Conservation (phyloP, 2,329 filamentous ascomycete genomes). For the Fusarium stilboides region DNA sequence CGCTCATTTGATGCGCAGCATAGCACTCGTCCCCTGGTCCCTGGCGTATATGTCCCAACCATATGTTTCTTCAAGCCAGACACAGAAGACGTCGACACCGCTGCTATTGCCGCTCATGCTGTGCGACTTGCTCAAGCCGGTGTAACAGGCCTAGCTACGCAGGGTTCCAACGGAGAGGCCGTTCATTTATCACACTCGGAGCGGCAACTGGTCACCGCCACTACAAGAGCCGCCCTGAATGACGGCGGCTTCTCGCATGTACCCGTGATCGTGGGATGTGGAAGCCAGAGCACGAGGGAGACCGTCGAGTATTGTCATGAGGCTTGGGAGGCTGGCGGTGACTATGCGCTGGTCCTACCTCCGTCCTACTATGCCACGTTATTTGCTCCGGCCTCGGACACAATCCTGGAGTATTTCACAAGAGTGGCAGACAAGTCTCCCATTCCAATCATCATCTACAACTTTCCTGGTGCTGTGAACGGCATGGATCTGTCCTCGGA, state of each 20-base stretch:
- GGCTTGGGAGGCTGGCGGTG: constrained; percentile 77
- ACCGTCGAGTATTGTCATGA: constrained; percentile 79
- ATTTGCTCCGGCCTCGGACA: constrained; percentile 66
- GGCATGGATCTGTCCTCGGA: constrained; percentile 77
- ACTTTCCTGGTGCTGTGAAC: constrained; percentile 75
- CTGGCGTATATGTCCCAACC: constrained; percentile 80
- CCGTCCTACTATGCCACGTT: constrained; percentile 82
- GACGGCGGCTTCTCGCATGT: constrained; percentile 73
- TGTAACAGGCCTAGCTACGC: constrained; percentile 80
- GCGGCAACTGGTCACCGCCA: constrained; percentile 76
- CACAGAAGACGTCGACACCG: constrained; percentile 77
- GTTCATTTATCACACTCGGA: constrained; percentile 82
- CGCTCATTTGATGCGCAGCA: constrained; percentile 54
- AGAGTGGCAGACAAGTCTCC: constrained; percentile 75
- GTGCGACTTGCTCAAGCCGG: constrained; percentile 81
- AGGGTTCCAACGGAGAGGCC: constrained; percentile 87
- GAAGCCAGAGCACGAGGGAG: constrained; percentile 80
- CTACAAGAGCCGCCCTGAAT: constrained; percentile 79
- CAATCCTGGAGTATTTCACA: constrained; percentile 76
- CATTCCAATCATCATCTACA: constrained; percentile 78
- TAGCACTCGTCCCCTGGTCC: constrained; percentile 57
- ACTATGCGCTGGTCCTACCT: constrained; percentile 82
- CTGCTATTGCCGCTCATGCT: constrained; percentile 72
- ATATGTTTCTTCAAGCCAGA: constrained; percentile 79
- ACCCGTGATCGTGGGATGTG: constrained; percentile 83